Conservation (phyloP, 441 rosid species). For the Raphanus hybrid region DNA sequence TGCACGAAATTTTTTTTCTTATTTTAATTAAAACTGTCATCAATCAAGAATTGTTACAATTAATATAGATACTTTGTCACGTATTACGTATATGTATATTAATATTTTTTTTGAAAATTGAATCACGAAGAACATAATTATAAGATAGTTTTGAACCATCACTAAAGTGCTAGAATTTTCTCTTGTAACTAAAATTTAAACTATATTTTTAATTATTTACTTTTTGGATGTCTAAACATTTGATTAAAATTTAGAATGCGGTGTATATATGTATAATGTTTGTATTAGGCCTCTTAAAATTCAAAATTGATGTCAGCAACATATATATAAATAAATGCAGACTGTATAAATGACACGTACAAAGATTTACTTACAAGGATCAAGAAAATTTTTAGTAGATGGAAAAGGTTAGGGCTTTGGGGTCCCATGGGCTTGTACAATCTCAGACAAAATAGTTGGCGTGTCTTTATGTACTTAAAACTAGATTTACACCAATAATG, state of each 20-base stretch:
- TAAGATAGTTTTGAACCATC: neutral
- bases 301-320: slow-evolving; percentile 22
- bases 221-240: slow-evolving; percentile 16
- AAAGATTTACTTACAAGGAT: slow-evolving; percentile 3
- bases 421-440: slow-evolving; percentile 32
- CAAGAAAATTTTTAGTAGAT: slow-evolving; percentile 2
- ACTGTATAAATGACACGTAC: slow-evolving; percentile 23
- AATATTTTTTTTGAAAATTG: neutral
- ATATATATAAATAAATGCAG: neutral
- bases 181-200: neutral
- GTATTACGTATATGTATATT: neutral
- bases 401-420: slow-evolving; percentile 37
- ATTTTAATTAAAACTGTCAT: neutral
- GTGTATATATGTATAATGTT: neutral
- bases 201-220: neutral
- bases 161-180: neutral
- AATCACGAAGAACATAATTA: neutral
- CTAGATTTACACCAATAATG: slow-evolving; percentile 42
- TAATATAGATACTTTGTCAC: neutral
- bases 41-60: neutral
- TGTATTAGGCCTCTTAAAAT: slow-evolving; percentile 5
- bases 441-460: slow-evolving; percentile 35
- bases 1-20: slow-evolving; percentile 6
- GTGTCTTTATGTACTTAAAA: slow-evolving; percentile 37
- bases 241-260: neutral